A percentile compares a stretch with the other conserved stretches of the same genome.
These are phyloP conservation scores for Aspergillus sp. DNA, from an alignment of 2,329 filamentous ascomycete species.

Conservation along the genomic window DNA sequence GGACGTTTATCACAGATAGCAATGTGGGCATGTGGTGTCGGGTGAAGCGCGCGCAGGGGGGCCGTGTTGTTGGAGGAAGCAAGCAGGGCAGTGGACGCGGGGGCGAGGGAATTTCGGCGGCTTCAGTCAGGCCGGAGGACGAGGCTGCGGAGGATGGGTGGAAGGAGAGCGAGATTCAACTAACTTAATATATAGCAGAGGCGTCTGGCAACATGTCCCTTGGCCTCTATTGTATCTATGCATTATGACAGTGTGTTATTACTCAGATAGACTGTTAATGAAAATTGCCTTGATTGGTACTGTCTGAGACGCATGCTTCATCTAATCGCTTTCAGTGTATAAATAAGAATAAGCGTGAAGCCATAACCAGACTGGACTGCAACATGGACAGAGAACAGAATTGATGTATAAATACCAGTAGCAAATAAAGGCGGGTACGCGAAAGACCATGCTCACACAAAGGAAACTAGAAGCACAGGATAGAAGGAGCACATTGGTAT, in stretches of 20 bases:
- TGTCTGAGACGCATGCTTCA: conserved; percentile 9
- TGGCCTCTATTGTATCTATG: background rate
- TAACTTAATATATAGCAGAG: too few relatives aligned
- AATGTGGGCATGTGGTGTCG: conserved; percentile 83
- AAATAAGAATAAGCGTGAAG: too few relatives aligned
- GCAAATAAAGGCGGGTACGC: conserved; percentile 5
- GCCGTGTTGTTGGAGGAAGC: conserved; percentile 47
- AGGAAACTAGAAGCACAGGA: conserved; percentile 14
- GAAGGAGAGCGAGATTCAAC: conserved; percentile 61
- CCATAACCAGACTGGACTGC: too few relatives aligned
- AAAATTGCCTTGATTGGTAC: conserved; percentile 7
- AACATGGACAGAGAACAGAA: conserved; percentile 8
- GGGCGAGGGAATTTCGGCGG: conserved; percentile 37
- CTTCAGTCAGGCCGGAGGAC: conserved; percentile 36
- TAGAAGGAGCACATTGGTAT: too few relatives aligned
- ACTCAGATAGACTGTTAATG: too few relatives aligned
- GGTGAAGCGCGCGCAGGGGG: conserved; percentile 81
- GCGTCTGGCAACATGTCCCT: background rate
- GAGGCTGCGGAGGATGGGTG: conserved; percentile 47
- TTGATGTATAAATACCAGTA: conserved; percentile 6
- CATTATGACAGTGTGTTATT: too few relatives aligned
- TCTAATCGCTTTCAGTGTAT: conserved; percentile 7
- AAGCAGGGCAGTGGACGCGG: conserved; percentile 17
- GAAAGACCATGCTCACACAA: conserved; percentile 17
- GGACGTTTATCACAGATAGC: conserved; percentile 88